These are phyloP conservation scores for Penicillium sp. DNA, from an alignment of 2,329 filamentous ascomycete species.

Conservation along the genomic window DNA sequence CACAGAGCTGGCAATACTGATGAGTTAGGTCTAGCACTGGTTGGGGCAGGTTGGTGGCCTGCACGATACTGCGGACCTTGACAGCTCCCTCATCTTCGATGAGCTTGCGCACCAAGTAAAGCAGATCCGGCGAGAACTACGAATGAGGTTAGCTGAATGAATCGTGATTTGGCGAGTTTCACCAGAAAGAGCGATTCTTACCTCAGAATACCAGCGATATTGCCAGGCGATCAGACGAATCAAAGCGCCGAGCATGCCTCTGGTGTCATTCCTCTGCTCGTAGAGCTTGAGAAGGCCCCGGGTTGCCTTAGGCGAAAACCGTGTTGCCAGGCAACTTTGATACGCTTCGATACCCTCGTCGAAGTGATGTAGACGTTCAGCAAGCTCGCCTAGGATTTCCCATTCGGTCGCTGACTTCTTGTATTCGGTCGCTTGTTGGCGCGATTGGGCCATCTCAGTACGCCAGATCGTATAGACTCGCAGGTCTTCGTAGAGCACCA, in stretches of 20 bases:
- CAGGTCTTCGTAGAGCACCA: conserved; percentile 97
- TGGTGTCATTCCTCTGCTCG: conserved; percentile 75
- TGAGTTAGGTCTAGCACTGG: conserved; percentile 92
- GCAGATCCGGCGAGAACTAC: conserved; percentile 85
- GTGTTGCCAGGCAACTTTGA: conserved; percentile 79
- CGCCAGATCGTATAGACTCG: conserved; percentile 99
- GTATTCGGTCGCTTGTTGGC: conserved; percentile 90
- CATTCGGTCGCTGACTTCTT: conserved; percentile 97
- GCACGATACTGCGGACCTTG: conserved; percentile 95
- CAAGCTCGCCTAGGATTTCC: conserved; percentile 94
- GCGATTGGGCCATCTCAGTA: conserved; percentile 94
- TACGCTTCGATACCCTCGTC: conserved; percentile 95
- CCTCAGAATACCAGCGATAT: conserved; percentile 98
- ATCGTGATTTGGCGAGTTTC: not conserved
- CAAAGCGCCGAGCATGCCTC: conserved; percentile 80
- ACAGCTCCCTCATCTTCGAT: conserved; percentile 98
- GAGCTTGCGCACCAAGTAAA: conserved; percentile 84
- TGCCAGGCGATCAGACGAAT: conserved; percentile 97
- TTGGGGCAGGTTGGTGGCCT: conserved; percentile 92
- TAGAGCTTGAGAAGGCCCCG: conserved; percentile 80
- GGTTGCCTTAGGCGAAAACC: conserved; percentile 93
- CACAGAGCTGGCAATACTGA: conserved; percentile 92
- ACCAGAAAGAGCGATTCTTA: conserved; percentile 38
- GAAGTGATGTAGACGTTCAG: conserved; percentile 87
- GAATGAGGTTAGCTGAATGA: conserved; percentile 22